phyloP scores from a whole-genome alignment of 179 eudicot species.

The Heliamphora pulchella region DNA sequence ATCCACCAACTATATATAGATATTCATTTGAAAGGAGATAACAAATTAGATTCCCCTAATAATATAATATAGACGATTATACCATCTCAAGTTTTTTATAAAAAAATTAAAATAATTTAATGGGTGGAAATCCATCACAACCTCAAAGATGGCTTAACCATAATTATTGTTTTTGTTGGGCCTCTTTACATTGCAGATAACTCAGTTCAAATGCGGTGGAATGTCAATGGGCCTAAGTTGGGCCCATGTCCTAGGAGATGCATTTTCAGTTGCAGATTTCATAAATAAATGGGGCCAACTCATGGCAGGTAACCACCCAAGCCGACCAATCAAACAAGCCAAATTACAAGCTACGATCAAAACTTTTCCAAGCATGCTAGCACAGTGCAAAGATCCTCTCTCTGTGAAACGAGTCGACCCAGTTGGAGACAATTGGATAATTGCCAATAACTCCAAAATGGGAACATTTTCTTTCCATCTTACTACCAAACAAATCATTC shows the following conservation, averaged over 20 bases:
- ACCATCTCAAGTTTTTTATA: too few relatives aligned
- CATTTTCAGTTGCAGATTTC: slow-evolving; percentile 29
- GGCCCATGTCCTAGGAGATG: slow-evolving; percentile 59
- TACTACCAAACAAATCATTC: slow-evolving; percentile 27
- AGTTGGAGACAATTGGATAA: slow-evolving; percentile 58
- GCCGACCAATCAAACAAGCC: slow-evolving; percentile 17
- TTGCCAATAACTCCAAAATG: slow-evolving; percentile 30
- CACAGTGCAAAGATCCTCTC: slow-evolving; percentile 28
- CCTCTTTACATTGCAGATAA: slow-evolving; percentile 23
- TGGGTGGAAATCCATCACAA: too few relatives aligned
- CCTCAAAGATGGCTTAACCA: too few relatives aligned
- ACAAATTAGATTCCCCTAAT: too few relatives aligned
- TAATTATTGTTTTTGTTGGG: too few relatives aligned
- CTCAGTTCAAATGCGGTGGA: slow-evolving; percentile 51
- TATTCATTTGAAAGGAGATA: too few relatives aligned
- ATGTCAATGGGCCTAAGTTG: slow-evolving; percentile 41
- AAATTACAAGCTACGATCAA: slow-evolving; percentile 20
- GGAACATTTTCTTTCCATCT: slow-evolving; percentile 40
- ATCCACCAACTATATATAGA: too few relatives aligned
- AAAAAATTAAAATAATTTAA: too few relatives aligned
- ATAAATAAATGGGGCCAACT: slow-evolving; percentile 28
- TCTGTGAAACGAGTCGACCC: slow-evolving; percentile 47
- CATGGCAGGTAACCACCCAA: slow-evolving; percentile 17
- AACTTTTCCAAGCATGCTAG: slow-evolving; percentile 6
- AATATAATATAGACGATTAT: too few relatives aligned